Evolutionary conservation across 805 yeast genomes (phyloP), one percentile per base, ranked within the genome.

Genomic region (Jamesozyma piceae): DNA sequence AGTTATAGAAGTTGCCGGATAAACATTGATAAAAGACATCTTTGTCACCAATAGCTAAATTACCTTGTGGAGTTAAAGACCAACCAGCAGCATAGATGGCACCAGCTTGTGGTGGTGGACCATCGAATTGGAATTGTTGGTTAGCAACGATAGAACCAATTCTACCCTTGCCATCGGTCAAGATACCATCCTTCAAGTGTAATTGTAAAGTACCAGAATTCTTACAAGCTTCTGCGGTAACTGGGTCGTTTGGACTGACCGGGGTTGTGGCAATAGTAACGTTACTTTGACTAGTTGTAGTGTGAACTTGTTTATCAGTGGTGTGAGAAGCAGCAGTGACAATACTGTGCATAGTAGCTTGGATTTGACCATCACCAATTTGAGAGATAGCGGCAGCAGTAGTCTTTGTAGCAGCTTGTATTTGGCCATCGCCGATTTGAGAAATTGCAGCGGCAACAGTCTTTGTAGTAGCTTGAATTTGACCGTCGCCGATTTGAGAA

Each of bases 71-170:
- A 44, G 70, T 64, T 48, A 69, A 55, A 35, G 71, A 62, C 85
- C 85, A 78, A 51, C 85, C 84, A 47, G 75, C 78, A 54, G 85
- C 83, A 61, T 74, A 77, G 60, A 78, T 72, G 46, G 84, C 72
- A 64, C n/a, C n/a, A n/a, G n/a, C n/a, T n/a, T n/a, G n/a, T n/a
- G n/a, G n/a, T n/a, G n/a, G n/a, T n/a, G n/a, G n/a, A n/a, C n/a
- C n/a, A n/a, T n/a, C n/a, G n/a, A n/a, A n/a, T n/a, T n/a, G n/a
- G n/a, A n/a, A n/a, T 69, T 82, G 90, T 70, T 82, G 73, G 79
- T 81, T 82, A 44, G 88, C 80, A 54, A 82, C 90, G 64, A 82
- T 80, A 41, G 88, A 75, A 54, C 89, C 89, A 51, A 82, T 66
- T 74, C 90, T 78, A 39, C 82, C 82, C 49, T 67, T 52, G 31